phyloP scores from a whole-genome alignment of 2,329 filamentous ascomycete genomes.

The Eutypella sp. region DNA sequence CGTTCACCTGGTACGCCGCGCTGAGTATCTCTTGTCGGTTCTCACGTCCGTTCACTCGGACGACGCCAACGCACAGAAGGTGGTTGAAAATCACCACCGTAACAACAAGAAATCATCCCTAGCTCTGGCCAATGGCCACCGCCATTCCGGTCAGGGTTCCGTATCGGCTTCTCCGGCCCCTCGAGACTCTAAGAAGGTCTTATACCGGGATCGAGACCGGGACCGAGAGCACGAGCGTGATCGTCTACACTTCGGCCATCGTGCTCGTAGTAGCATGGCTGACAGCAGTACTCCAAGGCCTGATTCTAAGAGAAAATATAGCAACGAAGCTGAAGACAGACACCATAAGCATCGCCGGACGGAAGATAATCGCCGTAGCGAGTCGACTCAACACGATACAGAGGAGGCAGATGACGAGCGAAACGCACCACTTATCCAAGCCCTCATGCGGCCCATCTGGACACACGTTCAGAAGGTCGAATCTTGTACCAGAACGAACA shows the following conservation, averaged over 20 bases:
- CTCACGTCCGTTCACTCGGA: slow-evolving; percentile 78
- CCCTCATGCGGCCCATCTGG: slow-evolving; percentile 31
- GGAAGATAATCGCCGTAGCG: slow-evolving; percentile 36
- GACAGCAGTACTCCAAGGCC: slow-evolving; percentile 47
- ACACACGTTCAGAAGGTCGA: slow-evolving; percentile 26
- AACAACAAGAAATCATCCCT: slow-evolving; percentile 75
- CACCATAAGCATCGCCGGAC: slow-evolving; percentile 47
- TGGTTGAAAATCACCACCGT: slow-evolving; percentile 87
- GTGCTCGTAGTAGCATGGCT: slow-evolving; percentile 45
- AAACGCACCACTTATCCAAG: slow-evolving; percentile 26
- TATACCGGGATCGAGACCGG: slow-evolving; percentile 39
- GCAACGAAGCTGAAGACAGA: slow-evolving; percentile 46
- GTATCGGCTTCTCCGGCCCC: slow-evolving; percentile 70
- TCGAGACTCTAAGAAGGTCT: slow-evolving; percentile 42
- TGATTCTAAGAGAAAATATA: slow-evolving; percentile 59
- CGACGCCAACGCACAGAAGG: slow-evolving; percentile 69
- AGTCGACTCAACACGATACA: slow-evolving; percentile 28
- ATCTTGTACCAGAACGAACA: slow-evolving; percentile 28
- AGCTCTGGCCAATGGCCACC: slow-evolving; percentile 52
- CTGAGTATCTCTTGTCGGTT: slow-evolving; percentile 93
- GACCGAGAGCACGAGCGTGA: slow-evolving; percentile 43
- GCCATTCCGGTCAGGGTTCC: slow-evolving; percentile 54
- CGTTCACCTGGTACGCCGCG: slow-evolving; percentile 89
- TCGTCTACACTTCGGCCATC: slow-evolving; percentile 34
- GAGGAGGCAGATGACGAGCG: slow-evolving; percentile 36